phyloP scores from a whole-genome alignment of 1,139 yeast genomes.

The Suhomyces bribrorum region DNA sequence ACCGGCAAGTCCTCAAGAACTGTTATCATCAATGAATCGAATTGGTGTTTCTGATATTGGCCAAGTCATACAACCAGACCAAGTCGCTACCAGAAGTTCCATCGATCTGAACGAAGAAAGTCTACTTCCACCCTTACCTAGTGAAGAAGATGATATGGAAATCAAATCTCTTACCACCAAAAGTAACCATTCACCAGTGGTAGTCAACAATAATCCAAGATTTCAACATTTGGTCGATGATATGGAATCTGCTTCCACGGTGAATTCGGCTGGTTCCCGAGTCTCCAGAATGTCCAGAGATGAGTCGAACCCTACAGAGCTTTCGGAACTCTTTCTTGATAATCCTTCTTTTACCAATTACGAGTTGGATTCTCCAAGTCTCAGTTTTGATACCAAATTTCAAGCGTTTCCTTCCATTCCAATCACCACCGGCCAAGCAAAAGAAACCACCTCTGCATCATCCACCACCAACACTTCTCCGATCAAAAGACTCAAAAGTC shows the following conservation, averaged over 20 bases:
- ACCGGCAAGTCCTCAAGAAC: neutral
- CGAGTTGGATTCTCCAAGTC: conserved; percentile 23
- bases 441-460: neutral
- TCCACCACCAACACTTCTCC: conserved; percentile 27
- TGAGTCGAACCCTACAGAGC: conserved; percentile 10
- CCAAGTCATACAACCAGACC: neutral
- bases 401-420: conserved; percentile 15
- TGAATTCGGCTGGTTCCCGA: conserved; percentile 9
- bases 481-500: conserved; percentile 35
- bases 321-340: conserved; percentile 16
- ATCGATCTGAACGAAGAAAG: neutral
- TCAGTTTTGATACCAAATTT: conserved; percentile 18
- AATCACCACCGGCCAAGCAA: neutral
- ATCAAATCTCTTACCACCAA: conserved; percentile 6
- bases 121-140: conserved; percentile 44
- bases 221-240: conserved; percentile 20
- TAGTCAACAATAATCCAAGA: conserved; percentile 12
- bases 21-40: neutral
- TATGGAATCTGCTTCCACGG: conserved; percentile 6
- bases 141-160: conserved; percentile 18
- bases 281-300: conserved; percentile 9
- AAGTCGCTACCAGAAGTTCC: neutral
- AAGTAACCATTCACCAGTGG: conserved; percentile 26
- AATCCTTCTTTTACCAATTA: conserved; percentile 14
- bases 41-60: neutral